Conservation (phyloP, 2,329 filamentous ascomycete genomes). For the Ambrosiella cleistominuta region DNA sequence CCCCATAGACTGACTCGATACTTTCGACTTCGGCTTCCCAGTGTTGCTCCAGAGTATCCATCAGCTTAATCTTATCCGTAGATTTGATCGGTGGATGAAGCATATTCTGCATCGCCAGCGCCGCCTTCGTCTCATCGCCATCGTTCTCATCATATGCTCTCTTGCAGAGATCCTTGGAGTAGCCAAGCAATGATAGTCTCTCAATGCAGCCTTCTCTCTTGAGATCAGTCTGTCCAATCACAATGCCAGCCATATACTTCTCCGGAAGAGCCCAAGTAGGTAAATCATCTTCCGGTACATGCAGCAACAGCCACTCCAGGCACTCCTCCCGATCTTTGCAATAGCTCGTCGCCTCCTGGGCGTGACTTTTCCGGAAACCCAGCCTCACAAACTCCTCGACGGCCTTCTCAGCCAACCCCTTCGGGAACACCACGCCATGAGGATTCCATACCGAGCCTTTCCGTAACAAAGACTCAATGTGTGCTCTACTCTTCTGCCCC, state of each 20-base stretch:
- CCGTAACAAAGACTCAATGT: slow-evolving; percentile 65
- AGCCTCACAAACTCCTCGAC: slow-evolving; percentile 59
- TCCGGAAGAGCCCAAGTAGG: slow-evolving; percentile 83
- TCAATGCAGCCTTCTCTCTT: slow-evolving; percentile 69
- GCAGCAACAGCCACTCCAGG: slow-evolving; percentile 87
- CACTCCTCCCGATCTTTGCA: slow-evolving; percentile 88
- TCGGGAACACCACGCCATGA: slow-evolving; percentile 48
- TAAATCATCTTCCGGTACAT: slow-evolving; percentile 94
- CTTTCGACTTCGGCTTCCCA: slow-evolving; percentile 81
- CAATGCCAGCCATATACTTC: slow-evolving; percentile 78
- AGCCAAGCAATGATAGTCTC: slow-evolving; percentile 64
- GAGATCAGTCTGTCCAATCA: slow-evolving; percentile 65
- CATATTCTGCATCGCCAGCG: slow-evolving; percentile 55
- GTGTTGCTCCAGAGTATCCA: slow-evolving; percentile 37
- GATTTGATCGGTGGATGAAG: slow-evolving; percentile 17
- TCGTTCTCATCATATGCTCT: slow-evolving; percentile 53
- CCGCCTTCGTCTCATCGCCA: slow-evolving; percentile 59
- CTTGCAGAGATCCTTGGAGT: slow-evolving; percentile 67
- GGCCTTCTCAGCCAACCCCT: slow-evolving; percentile 38
- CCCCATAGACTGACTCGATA: slow-evolving; percentile 70
- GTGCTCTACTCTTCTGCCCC: slow-evolving; percentile 60
- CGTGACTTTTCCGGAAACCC: slow-evolving; percentile 77
- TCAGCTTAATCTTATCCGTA: slow-evolving; percentile 24
- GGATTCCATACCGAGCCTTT: slow-evolving; percentile 76
- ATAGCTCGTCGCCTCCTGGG: slow-evolving; percentile 69